Evolutionary conservation across 768 basidiomycete genomes (phyloP).

Genomic region (Lentinus tigrinus): DNA sequence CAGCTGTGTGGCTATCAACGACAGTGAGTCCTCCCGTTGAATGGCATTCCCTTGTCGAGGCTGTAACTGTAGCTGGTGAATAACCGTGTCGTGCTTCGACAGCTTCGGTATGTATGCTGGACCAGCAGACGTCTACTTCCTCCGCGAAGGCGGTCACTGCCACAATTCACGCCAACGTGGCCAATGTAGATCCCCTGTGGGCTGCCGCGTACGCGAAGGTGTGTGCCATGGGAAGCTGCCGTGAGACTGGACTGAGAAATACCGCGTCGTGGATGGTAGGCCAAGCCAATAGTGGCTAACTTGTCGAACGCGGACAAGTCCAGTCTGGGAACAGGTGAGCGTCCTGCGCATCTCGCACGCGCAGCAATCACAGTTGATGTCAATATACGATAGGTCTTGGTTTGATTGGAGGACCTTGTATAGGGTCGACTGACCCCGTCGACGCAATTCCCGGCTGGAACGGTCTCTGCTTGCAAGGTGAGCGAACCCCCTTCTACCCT

Average conservation of each 20-base stretch:
- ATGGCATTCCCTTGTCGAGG: too few relatives aligned
- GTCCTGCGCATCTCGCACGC: neutral
- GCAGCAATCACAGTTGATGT: neutral
- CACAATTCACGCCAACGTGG: neutral
- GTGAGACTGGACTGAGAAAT: too few relatives aligned
- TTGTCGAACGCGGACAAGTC: slow-evolving; percentile 33
- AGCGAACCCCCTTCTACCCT: neutral
- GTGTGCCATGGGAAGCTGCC: neutral
- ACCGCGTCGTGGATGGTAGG: slow-evolving; percentile 31
- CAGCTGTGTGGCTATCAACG: slow-evolving; percentile 5
- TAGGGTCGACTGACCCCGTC: slow-evolving; percentile 19
- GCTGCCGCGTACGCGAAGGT: slow-evolving; percentile 53
- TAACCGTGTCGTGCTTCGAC: neutral
- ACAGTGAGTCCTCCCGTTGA: neutral
- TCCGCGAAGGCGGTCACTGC: neutral
- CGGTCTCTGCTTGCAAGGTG: slow-evolving; percentile 26
- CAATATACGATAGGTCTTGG: neutral
- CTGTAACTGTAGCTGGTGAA: too few relatives aligned
- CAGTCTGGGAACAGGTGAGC: slow-evolving; percentile 30
- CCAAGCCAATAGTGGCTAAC: slow-evolving; percentile 45
- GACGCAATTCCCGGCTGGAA: slow-evolving; percentile 18
- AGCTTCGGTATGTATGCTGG: slow-evolving; percentile 10
- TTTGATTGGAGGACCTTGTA: slow-evolving; percentile 24
- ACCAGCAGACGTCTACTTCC: neutral
- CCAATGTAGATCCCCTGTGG: slow-evolving; percentile 47